Conservation (phyloP, 1,284 basidiomycete species). For the Ceratobasidium sp. region DNA sequence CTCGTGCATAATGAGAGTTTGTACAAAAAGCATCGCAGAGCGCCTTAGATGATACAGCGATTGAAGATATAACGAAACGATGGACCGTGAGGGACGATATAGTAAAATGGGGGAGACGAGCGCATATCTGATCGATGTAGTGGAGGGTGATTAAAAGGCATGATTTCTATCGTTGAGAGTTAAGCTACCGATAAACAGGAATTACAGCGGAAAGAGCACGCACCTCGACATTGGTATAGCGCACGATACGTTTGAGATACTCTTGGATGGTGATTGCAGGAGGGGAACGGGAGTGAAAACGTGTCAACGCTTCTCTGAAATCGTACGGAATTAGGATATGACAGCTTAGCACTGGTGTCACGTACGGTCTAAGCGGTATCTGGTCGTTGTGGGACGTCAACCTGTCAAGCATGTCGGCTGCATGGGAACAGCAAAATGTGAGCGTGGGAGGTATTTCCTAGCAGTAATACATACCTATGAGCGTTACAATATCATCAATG, state of each 20-base stretch:
- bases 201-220: constrained; percentile 48
- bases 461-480: constrained; percentile 75
- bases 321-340: background rate
- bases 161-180: constrained; percentile 72
- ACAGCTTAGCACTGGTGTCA: constrained; percentile 51
- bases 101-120: constrained; percentile 86
- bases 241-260: constrained; percentile 91
- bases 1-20: constrained; percentile 85
- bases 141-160: constrained; percentile 90
- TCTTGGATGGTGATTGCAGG: constrained; percentile 89
- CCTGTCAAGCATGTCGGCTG: constrained; percentile 94
- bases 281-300: constrained; percentile 92
- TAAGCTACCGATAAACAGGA: constrained; percentile 10
- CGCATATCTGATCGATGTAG: constrained; percentile 95
- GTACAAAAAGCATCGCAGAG: constrained; percentile 95
- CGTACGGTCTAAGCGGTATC: constrained; percentile 86
- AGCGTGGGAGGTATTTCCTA: constrained; percentile 29
- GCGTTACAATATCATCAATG: constrained; percentile 83
- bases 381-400: constrained; percentile 94
- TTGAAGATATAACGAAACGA: constrained; percentile 92
- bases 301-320: constrained; percentile 82
- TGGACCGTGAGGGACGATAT: constrained; percentile 95
- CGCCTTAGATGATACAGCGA: constrained; percentile 90
- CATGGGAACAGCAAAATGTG: constrained; percentile 46
- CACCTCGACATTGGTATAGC: constrained; percentile 94